These are phyloP conservation scores for Russula sp. DNA, from an alignment of 768 basidiomycete genomes.

Conservation along the genomic window DNA sequence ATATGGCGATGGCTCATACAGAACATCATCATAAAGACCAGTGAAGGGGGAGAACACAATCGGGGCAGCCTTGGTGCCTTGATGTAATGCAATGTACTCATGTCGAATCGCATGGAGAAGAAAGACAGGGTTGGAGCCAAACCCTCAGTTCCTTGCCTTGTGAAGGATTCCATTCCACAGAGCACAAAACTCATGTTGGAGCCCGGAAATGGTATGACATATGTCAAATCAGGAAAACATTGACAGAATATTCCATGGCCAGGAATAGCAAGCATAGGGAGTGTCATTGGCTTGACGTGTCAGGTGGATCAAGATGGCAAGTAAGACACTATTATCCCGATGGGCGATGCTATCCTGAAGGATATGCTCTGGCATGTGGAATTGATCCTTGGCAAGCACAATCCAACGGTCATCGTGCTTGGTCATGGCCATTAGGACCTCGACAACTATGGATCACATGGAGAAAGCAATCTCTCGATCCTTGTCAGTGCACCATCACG, in stretches of 20 bases:
- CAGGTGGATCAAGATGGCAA: not conserved
- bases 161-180: not conserved
- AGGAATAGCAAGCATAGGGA: accelerated
- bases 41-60: not conserved
- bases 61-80: not conserved
- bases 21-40: accelerated
- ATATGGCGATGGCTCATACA: not conserved
- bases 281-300: not conserved
- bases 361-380: not conserved
- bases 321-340: not conserved
- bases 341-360: not conserved
- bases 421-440: not conserved
- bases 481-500: not conserved
- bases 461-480: accelerated
- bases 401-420: not conserved
- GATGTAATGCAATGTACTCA: not conserved
- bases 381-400: not conserved
- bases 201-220: not conserved
- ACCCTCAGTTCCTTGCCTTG: not conserved
- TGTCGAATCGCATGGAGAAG: not conserved
- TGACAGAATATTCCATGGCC: not conserved
- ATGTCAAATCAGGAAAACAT: not conserved
- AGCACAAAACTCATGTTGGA: not conserved
- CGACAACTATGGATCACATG: not conserved
- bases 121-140: accelerated